Conservation (phyloP, 768 basidiomycete genomes). For the Pisolithus albus region DNA sequence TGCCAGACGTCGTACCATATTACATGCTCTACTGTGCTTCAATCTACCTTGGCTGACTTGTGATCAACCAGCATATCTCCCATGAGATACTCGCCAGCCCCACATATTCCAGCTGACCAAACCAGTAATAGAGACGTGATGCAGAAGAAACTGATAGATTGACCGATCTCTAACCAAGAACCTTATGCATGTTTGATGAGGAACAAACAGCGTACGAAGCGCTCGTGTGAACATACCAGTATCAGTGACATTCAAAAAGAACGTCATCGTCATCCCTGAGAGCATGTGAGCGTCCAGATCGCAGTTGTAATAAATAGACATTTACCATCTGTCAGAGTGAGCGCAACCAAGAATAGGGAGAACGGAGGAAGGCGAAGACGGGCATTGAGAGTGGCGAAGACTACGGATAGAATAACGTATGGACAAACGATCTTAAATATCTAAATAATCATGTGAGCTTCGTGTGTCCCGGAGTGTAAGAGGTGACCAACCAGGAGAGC, state of each 20-base stretch:
- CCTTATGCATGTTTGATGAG: conserved; percentile 34
- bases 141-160: conserved; percentile 83
- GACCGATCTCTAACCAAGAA: conserved; percentile 86
- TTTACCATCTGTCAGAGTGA: conserved; percentile 66
- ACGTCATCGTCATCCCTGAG: conserved; percentile 72
- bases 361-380: conserved; percentile 67
- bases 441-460: conserved; percentile 27
- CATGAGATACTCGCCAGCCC: conserved; percentile 67
- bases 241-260: conserved; percentile 80
- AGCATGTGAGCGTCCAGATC: background rate
- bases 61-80: conserved; percentile 25
- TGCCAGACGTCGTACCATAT: no score
- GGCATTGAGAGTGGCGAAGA: conserved; percentile 63
- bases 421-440: conserved; percentile 80
- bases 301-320: background rate
- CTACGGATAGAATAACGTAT: conserved; percentile 67
- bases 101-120: conserved; percentile 74
- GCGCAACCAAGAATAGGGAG: conserved; percentile 70
- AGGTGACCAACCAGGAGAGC: conserved; percentile 47
- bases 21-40: background rate
- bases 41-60: conserved; percentile 13
- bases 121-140: conserved; percentile 73
- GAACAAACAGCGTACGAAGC: conserved; percentile 4
- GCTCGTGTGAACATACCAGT: conserved; percentile 41
- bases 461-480: background rate